phyloP scores from a whole-genome alignment of 1,139 yeast species.

The Insectozyma bohioensis region DNA sequence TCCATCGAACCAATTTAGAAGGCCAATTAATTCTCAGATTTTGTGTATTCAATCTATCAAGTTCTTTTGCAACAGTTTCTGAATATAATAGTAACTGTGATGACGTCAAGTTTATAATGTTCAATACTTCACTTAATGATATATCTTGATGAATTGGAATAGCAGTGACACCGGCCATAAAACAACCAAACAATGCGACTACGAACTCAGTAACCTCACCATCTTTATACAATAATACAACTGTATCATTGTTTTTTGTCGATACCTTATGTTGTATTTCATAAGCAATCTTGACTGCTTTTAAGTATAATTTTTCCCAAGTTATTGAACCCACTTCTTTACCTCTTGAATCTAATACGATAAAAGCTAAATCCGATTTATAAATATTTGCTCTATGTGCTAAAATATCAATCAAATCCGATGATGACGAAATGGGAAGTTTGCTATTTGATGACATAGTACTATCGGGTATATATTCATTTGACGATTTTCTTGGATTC shows the following conservation, averaged over 20 bases:
- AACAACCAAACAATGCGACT: constrained; percentile 86
- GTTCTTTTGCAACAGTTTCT: constrained; percentile 69
- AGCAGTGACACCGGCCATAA: constrained; percentile 91
- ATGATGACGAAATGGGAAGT: constrained; percentile 22
- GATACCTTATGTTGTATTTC: constrained; percentile 73
- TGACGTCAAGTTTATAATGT: constrained; percentile 71
- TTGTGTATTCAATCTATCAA: constrained; percentile 56
- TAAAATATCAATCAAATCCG: constrained; percentile 69
- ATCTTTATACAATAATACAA: constrained; percentile 79
- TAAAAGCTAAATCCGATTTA: constrained; percentile 68
- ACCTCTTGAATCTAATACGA: constrained; percentile 73
- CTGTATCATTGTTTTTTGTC: constrained; percentile 78
- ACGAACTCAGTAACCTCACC: constrained; percentile 84
- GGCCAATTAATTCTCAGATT: constrained; percentile 40
- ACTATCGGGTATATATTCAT: constrained; percentile 1
- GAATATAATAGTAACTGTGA: constrained; percentile 80
- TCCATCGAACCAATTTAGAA: constrained; percentile 62
- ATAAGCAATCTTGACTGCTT: constrained; percentile 86
- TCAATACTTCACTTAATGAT: constrained; percentile 62
- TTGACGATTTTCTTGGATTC: constrained; percentile 49
- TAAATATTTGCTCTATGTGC: constrained; percentile 69
- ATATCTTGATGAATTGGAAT: constrained; percentile 86
- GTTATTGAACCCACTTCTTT: constrained; percentile 74
- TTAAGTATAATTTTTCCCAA: constrained; percentile 86
- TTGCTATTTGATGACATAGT: not conserved